A percentile compares a stretch with the other conserved stretches of the same genome.
Conservation (phyloP, 768 basidiomycete species). For the Mycena sanguinolenta region DNA sequence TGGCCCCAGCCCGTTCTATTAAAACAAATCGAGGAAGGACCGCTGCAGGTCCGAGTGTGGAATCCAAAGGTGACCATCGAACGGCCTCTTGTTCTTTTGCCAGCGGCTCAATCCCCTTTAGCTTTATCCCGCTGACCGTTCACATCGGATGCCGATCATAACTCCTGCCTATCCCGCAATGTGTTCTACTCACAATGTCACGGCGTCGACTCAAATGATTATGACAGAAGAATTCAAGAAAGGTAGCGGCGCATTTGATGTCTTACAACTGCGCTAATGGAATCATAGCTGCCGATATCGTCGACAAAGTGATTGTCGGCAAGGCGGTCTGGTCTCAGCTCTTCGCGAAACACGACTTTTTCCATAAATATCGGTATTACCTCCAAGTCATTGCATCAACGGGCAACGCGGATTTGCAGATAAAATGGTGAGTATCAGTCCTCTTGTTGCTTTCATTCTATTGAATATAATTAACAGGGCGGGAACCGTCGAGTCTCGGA, state of each 20-base stretch:
- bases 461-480: constrained; percentile 55
- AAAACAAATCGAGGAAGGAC: constrained; percentile 97
- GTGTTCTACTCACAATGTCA: constrained; percentile 99
- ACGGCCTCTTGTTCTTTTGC: background rate
- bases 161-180: constrained; percentile 99
- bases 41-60: constrained; percentile 95
- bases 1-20: constrained; percentile 99
- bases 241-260: constrained; percentile 61
- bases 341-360: constrained; percentile 97
- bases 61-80: constrained; percentile 82
- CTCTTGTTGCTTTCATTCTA: background rate
- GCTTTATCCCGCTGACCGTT: constrained; percentile 91
- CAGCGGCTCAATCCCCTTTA: constrained; percentile 45
- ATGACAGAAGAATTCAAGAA: constrained; percentile 96
- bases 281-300: constrained; percentile 87
- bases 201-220: constrained; percentile 93
- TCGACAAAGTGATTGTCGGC: constrained; percentile 90
- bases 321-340: constrained; percentile 91
- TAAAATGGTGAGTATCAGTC: constrained; percentile 82
- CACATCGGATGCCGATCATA: constrained; percentile 99
- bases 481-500: constrained; percentile 98
- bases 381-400: constrained; percentile 96
- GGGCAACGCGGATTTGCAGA: constrained; percentile 83
- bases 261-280: constrained; percentile 24
- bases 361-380: constrained; percentile 96